Evolutionary conservation across 352 stramenopile genomes (phyloP).

Genomic region (Phytophthora kernoviae): DNA sequence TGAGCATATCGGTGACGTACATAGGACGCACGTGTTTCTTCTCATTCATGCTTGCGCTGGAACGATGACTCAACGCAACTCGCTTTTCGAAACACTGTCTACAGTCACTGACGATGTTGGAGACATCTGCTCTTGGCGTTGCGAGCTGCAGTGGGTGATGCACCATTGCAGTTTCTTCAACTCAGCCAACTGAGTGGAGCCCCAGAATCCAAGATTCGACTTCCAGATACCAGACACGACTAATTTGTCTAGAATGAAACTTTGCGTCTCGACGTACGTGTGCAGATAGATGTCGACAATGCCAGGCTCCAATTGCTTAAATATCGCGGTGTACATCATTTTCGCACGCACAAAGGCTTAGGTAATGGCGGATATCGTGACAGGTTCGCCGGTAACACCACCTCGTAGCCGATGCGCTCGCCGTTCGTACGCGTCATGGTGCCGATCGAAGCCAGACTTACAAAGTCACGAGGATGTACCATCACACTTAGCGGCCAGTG

Average conservation of each 20-base stretch:
- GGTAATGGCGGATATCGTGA: conserved; percentile 17
- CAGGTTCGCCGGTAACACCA: conserved; percentile 50
- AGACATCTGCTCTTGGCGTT: too few relatives aligned
- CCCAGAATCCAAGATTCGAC: conserved; percentile 17
- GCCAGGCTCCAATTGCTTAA: conserved; percentile 15
- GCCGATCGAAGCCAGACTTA: conserved; percentile 51
- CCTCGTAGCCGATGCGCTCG: conserved; percentile 46
- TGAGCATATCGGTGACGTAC: conserved; percentile 7
- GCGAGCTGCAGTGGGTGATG: neutral
- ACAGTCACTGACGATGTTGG: too few relatives aligned
- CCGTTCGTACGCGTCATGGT: conserved; percentile 30
- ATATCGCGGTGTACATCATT: conserved; percentile 28
- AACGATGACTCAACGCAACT: too few relatives aligned
- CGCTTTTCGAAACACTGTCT: too few relatives aligned
- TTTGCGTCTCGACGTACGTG: conserved; percentile 21
- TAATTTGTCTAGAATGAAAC: conserved; percentile 10
- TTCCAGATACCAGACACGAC: conserved; percentile 22
- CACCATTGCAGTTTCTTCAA: conserved; percentile 34
- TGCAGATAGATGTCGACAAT: conserved; percentile 28
- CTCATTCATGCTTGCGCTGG: conserved; percentile 4
- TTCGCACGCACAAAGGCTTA: conserved; percentile 17
- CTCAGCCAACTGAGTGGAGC: conserved; percentile 13
- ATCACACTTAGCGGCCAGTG: conserved; percentile 34
- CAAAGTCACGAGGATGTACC: conserved; percentile 54
- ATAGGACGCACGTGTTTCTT: conserved; percentile 9